phyloP scores from a whole-genome alignment of 768 basidiomycete genomes.

The Phlebiopsis flavidoalba region DNA sequence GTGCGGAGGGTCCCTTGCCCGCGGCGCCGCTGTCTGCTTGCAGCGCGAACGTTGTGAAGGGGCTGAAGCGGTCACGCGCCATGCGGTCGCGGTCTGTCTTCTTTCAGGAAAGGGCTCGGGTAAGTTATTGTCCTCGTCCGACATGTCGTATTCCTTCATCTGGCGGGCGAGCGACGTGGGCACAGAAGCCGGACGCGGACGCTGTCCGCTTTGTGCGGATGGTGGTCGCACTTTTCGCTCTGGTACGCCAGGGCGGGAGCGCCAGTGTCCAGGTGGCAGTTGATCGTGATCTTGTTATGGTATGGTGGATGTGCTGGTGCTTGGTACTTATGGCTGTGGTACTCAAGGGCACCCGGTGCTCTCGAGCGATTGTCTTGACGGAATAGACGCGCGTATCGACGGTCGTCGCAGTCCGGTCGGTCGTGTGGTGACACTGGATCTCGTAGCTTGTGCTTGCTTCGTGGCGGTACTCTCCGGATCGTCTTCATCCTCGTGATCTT shows the following conservation, averaged over 20 bases:
- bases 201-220: too few relatives aligned
- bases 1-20: slow-evolving; percentile 3
- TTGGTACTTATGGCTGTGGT: too few relatives aligned
- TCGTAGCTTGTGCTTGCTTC: slow-evolving; percentile 9
- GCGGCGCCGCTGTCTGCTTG: slow-evolving; percentile 9
- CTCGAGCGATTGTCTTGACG: slow-evolving; percentile 12
- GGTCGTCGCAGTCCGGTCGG: slow-evolving; percentile 24
- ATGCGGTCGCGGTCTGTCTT: slow-evolving; percentile 38
- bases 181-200: too few relatives aligned
- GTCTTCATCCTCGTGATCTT: slow-evolving; percentile 30
- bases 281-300: background rate
- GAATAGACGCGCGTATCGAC: slow-evolving; percentile 24
- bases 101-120: slow-evolving; percentile 76
- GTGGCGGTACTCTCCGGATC: slow-evolving; percentile 17
- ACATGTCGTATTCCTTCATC: slow-evolving; percentile 51
- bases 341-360: too few relatives aligned
- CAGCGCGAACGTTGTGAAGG: slow-evolving; percentile 6
- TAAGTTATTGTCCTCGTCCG: slow-evolving; percentile 80
- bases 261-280: slow-evolving; percentile 2
- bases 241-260: too few relatives aligned
- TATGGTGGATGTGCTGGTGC: background rate
- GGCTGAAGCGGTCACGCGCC: slow-evolving; percentile 12
- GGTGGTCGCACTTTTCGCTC: too few relatives aligned
- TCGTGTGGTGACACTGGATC: slow-evolving; percentile 2
- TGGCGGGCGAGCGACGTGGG: background rate